These are phyloP conservation scores for Copromyces sp. DNA, from an alignment of 495 filamentous ascomycete genomes.

Conservation along the genomic window DNA sequence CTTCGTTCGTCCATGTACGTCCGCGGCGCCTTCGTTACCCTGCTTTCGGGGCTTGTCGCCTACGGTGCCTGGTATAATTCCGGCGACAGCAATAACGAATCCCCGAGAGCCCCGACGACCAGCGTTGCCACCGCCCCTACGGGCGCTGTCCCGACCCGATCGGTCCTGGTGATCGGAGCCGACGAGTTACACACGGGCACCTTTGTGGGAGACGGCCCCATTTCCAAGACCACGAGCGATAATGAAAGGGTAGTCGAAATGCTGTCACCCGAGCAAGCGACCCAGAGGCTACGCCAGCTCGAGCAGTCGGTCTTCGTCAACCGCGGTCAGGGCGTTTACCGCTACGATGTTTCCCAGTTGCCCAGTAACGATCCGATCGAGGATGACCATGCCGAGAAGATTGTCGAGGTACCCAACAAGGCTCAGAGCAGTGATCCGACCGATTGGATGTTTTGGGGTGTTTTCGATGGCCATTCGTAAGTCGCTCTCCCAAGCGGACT, in stretches of 20 bases:
- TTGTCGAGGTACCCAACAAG: conserved; percentile 66
- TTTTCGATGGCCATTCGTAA: conserved; percentile 94
- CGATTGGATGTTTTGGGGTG: conserved; percentile 99
- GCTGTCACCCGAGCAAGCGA: conserved; percentile 92
- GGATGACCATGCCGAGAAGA: conserved; percentile 95
- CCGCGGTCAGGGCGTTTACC: conserved; percentile 78
- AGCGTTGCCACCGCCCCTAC: conserved; percentile 8
- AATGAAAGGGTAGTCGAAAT: conserved; percentile 80
- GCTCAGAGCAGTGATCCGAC: conserved; percentile 44
- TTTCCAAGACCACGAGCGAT: conserved; percentile 73
- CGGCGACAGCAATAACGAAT: conserved; percentile 21
- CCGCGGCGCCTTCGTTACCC: conserved; percentile 32
- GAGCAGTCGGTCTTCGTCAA: conserved; percentile 90
- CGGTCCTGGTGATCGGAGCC: conserved; percentile 67
- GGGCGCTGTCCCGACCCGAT: conserved; percentile 23
- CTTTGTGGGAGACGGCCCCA: conserved; percentile 67
- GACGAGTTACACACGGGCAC: conserved; percentile 77
- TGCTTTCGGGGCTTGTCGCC: conserved; percentile 38
- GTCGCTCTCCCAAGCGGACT: conserved; percentile 17
- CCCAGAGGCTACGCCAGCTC: conserved; percentile 73
- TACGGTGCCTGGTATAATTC: conserved; percentile 44
- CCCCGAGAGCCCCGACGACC: conserved; percentile 13
- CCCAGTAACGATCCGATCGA: conserved; percentile 97
- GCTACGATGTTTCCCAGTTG: conserved; percentile 93
- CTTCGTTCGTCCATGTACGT: conserved; percentile 42